A percentile compares a stretch with the other conserved stretches of the same genome.
phyloP scores from a whole-genome alignment of 2,329 filamentous ascomycete genomes.

The Aschersonia sp. region DNA sequence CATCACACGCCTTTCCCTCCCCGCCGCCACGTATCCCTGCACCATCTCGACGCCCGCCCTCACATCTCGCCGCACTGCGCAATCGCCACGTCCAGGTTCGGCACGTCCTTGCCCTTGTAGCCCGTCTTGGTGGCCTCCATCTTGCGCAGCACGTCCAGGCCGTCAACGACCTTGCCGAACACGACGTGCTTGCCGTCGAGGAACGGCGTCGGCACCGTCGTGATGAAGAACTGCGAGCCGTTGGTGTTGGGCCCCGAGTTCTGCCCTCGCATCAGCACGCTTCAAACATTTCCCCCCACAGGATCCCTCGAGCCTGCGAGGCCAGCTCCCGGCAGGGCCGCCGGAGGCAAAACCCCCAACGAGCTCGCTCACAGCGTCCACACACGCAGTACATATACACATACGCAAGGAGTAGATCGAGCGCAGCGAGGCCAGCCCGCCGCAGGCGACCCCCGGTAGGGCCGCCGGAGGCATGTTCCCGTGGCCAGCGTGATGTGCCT shows the following conservation, averaged over 20 bases:
- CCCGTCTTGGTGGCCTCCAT: constrained; percentile 83
- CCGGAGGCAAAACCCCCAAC: too few species aligned
- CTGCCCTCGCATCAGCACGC: constrained; percentile 22
- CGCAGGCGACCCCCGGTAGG: too few species aligned
- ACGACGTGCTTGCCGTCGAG: constrained; percentile 90
- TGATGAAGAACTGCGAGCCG: constrained; percentile 96
- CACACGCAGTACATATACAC: too few species aligned
- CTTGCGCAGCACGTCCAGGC: constrained; percentile 83
- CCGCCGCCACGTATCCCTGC: background rate
- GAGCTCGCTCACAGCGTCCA: too few species aligned
- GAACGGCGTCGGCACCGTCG: constrained; percentile 73
- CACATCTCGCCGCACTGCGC: constrained; percentile 90
- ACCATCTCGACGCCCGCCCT: background rate
- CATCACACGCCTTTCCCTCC: background rate
- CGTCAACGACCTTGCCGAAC: constrained; percentile 79
- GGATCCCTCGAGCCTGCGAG: too few species aligned
- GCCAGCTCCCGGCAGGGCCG: too few species aligned
- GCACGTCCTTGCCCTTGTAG: constrained; percentile 58
- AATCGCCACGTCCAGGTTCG: constrained; percentile 72
- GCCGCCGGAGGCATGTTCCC: too few species aligned
- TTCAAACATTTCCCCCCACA: too few species aligned
- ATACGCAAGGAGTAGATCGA: too few species aligned
- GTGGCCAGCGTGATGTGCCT: too few species aligned
- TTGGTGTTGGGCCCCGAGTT: constrained; percentile 89
- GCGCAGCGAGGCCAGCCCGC: too few species aligned